Base-by-base conservation (phyloP, 2,329 filamentous ascomycete species). In the Microcera coccophila region DNA sequence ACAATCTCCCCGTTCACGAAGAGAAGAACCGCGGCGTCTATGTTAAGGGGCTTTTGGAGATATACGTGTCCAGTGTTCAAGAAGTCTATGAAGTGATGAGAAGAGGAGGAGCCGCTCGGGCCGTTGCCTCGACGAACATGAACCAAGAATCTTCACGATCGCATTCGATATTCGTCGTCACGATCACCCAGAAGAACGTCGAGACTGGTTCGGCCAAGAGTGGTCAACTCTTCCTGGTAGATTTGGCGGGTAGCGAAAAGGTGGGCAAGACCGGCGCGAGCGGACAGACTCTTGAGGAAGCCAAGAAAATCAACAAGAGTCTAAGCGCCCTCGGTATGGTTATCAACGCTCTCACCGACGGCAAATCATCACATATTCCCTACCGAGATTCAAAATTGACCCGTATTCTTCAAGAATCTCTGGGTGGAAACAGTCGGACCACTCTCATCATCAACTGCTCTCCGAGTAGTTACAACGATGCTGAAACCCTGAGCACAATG, bases 241-340 rank as follows among this genome's bases (percentile, higher is more conserved):
- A 98, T 83, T 74, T 98, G 75, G 93, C 93, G 40, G 93, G 93
- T 75, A 95, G 89, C 62, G 93, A 98, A 72, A 97, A 97, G 73
- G 90, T 97, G 39, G 91, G 93, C 64, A 97, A 98, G 78, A 98
- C 93, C 21, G 93, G 93, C 57, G 93, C 93, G 49, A 96, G 89
- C 64, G 93, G 93, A 44, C 93, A 97, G 69, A 97, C 91, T 4
- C 76, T 98, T 33, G 93, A 97, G 67, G 93, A 98, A 67, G 93
- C 93, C 48, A 97, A 97, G 77, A 98, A 98, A 78, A 98, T 98
- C 78, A 98, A 98, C 79, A 97, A 97, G 78, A 96, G 90, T 76
- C 79, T 98, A 73, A 96, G 90, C 71, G 90, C 93, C 42, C 78
- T 98, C 47, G 93, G 93, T 60, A 97, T 96, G 90, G 93, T 97